Evolutionary conservation across 208 protist species (phyloP).

Genomic region (Crithidia expoeki): DNA sequence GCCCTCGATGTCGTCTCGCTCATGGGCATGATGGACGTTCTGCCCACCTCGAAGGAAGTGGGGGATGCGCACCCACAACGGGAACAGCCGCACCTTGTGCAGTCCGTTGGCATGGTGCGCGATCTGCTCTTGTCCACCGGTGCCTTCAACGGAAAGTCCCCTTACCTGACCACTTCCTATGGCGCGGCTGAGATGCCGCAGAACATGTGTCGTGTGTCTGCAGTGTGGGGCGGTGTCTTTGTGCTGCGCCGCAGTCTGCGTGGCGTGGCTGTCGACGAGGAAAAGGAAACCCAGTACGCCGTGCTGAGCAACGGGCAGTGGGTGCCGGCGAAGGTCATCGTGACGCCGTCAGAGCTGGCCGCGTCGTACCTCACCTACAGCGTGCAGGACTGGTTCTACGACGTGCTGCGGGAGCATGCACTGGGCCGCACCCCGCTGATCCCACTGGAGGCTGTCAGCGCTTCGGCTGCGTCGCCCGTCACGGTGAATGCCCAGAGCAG

Average conservation of each 20-base stretch:
- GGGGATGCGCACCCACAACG: constrained; percentile 1
- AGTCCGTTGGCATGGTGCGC: constrained; percentile 58
- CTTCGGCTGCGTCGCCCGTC: neutral
- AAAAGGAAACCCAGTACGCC: constrained; percentile 44
- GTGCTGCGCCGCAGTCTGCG: constrained; percentile 73
- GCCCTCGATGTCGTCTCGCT: constrained; percentile 71
- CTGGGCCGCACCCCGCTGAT: constrained; percentile 29
- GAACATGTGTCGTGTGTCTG: constrained; percentile 83
- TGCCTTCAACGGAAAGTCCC: constrained; percentile 64
- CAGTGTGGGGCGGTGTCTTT: constrained; percentile 85
- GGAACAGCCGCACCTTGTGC: constrained; percentile 21
- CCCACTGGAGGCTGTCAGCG: constrained; percentile 10
- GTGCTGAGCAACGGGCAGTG: constrained; percentile 84
- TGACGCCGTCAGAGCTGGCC: constrained; percentile 49
- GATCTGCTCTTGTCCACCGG: constrained; percentile 81
- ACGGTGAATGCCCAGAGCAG: neutral
- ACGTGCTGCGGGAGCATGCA: constrained; percentile 35
- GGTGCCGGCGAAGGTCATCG: constrained; percentile 60
- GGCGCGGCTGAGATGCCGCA: constrained; percentile 86
- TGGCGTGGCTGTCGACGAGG: constrained; percentile 42
- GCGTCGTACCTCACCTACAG: constrained; percentile 16
- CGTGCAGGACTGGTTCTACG: constrained; percentile 38
- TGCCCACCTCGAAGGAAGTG: neutral
- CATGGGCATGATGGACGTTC: constrained; percentile 58
- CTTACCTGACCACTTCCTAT: constrained; percentile 83